A percentile compares a stretch with the other conserved stretches of the same genome.
Evolutionary conservation across 2,329 filamentous ascomycete genomes (phyloP).

Genomic region (Diaporthe australafricana): DNA sequence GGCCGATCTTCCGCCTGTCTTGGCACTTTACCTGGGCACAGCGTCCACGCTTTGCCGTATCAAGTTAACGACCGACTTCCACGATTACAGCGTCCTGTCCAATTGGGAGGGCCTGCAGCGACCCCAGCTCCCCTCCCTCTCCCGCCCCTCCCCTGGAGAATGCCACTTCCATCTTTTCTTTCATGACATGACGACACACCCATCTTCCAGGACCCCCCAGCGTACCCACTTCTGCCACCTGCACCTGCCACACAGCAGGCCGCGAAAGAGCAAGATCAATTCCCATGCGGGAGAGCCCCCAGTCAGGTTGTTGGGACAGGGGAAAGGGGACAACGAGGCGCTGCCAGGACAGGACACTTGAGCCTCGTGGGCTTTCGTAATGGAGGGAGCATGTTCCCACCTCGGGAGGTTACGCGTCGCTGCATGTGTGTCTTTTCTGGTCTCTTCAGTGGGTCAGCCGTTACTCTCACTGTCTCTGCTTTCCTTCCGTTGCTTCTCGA

Average conservation of each 20-base stretch:
- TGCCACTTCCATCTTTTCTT: background rate
- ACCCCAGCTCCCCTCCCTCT: background rate
- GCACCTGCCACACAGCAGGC: background rate
- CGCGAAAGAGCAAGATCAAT: too few species aligned
- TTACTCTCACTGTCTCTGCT: slow-evolving; percentile 7
- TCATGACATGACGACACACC: slow-evolving; percentile 7
- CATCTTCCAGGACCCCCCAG: background rate
- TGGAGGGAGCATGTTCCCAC: slow-evolving; percentile 1
- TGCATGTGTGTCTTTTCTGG: slow-evolving; percentile 18
- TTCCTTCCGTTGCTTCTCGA: slow-evolving; percentile 14
- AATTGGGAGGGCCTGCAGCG: background rate
- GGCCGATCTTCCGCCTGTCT: background rate
- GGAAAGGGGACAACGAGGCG: too few species aligned
- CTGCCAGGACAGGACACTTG: background rate
- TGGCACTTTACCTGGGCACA: background rate
- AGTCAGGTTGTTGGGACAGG: background rate
- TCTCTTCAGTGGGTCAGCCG: slow-evolving; percentile 7
- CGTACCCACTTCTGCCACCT: background rate
- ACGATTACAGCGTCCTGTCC: background rate
- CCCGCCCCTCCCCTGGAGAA: slow-evolving; percentile 1
- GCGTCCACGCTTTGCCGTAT: slow-evolving; percentile 25
- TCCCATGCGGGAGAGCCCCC: background rate
- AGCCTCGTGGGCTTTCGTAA: too few species aligned
- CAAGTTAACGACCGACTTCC: slow-evolving; percentile 34
- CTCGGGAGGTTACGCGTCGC: slow-evolving; percentile 8